Conservation (phyloP, 2,329 filamentous ascomycete genomes). For the Apiospora phragmitis region DNA sequence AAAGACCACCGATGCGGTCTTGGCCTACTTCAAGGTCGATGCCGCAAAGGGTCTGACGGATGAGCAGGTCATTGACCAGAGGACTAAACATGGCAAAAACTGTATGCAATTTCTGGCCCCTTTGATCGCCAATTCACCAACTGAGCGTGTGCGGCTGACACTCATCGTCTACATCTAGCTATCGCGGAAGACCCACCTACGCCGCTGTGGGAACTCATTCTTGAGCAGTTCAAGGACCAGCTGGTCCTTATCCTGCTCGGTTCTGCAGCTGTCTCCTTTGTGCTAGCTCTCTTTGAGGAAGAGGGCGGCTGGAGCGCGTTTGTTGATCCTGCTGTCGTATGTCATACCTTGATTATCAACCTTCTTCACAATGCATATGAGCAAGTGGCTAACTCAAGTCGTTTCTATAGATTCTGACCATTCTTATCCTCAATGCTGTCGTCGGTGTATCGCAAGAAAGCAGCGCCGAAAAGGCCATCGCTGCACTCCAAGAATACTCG, state of each 20-base stretch:
- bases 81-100: constrained; percentile 65
- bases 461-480: constrained; percentile 97
- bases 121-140: not conserved
- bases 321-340: constrained; percentile 90
- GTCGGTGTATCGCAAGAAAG: constrained; percentile 98
- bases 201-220: constrained; percentile 90
- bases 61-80: constrained; percentile 55
- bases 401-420: constrained; percentile 80
- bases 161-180: constrained; percentile 38
- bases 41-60: constrained; percentile 56
- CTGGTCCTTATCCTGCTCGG: constrained; percentile 92
- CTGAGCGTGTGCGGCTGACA: constrained; percentile 17
- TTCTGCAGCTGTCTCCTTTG: constrained; percentile 90
- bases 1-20: constrained; percentile 57
- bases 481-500: constrained; percentile 96
- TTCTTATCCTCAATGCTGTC: constrained; percentile 92
- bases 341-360: constrained; percentile 37
- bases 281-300: constrained; percentile 89
- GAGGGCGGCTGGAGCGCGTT: constrained; percentile 96
- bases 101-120: constrained; percentile 44
- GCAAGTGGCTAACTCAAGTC: constrained; percentile 5
- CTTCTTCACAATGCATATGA: not conserved
- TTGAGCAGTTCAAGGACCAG: constrained; percentile 99
- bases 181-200: constrained; percentile 89
- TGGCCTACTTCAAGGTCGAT: constrained; percentile 59